phyloP scores from a whole-genome alignment of 805 yeast species.

The Kregervanrija pseudodelftensis region DNA sequence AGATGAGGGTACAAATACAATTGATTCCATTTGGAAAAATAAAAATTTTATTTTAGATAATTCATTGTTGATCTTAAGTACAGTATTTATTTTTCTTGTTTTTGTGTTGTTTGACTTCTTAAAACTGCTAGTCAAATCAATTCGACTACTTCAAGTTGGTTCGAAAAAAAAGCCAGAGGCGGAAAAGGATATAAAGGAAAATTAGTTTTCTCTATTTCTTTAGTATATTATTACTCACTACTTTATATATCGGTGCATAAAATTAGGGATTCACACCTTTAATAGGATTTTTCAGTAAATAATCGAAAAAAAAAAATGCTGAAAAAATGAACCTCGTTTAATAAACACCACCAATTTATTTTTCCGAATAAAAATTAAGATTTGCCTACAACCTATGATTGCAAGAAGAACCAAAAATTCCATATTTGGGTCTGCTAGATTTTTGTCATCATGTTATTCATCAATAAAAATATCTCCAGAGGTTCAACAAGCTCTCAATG shows the following conservation, averaged over 20 bases:
- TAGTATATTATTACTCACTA: background rate
- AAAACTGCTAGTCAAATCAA: background rate
- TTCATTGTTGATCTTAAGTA: conserved; percentile 33
- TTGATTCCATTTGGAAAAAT: conserved; percentile 30
- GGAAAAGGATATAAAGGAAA: background rate
- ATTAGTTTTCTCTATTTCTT: background rate
- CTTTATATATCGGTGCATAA: too few relatives aligned
- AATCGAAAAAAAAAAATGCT: background rate
- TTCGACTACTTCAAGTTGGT: too few relatives aligned
- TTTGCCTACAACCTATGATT: conserved; percentile 2
- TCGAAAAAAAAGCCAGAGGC: too few relatives aligned
- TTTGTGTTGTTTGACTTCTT: conserved; percentile 10
- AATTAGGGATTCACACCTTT: too few relatives aligned
- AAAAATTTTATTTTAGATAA: conserved; percentile 43
- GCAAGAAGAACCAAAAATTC: too few relatives aligned
- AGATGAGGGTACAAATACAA: conserved; percentile 10
- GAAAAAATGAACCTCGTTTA: background rate
- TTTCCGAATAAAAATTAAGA: background rate
- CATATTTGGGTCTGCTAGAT: too few relatives aligned
- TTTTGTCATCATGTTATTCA: too few relatives aligned
- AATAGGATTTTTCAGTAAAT: background rate
- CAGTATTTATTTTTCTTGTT: conserved; percentile 4
- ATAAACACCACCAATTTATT: background rate
- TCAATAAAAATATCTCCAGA: conserved; percentile 32
- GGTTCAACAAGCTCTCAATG: conserved; percentile 52